A percentile compares a stretch with the other conserved stretches of the same genome.
Conservation (phyloP, 2,329 filamentous ascomycete species). For the Thielaviopsis populi region DNA sequence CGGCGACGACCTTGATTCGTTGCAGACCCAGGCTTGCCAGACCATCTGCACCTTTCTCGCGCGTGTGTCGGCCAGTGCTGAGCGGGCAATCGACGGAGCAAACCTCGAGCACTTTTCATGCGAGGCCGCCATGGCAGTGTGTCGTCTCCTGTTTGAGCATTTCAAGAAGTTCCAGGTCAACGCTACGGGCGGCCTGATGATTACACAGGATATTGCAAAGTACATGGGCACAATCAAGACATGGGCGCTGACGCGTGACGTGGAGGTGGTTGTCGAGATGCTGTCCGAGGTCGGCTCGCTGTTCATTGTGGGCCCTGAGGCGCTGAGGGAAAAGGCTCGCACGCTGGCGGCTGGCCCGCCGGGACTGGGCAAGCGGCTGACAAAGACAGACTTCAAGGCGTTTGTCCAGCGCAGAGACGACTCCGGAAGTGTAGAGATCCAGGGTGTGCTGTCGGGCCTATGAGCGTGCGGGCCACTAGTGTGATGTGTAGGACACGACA, state of each 20-base stretch:
- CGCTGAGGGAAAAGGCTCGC: constrained; percentile 54
- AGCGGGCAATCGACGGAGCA: constrained; percentile 60
- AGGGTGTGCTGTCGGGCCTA: constrained; percentile 60
- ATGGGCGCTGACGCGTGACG: constrained; percentile 61
- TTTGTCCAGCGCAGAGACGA: constrained; percentile 82
- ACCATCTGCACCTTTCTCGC: constrained; percentile 67
- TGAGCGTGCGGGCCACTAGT: constrained; percentile 19
- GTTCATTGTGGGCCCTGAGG: constrained; percentile 82
- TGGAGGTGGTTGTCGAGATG: constrained; percentile 60
- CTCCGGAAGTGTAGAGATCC: constrained; percentile 62
- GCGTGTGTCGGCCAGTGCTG: constrained; percentile 46
- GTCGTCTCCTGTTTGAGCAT: constrained; percentile 71
- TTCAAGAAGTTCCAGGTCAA: constrained; percentile 91
- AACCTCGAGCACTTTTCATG: constrained; percentile 72
- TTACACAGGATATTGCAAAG: constrained; percentile 88
- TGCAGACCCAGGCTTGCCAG: constrained; percentile 77
- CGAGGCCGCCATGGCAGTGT: constrained; percentile 68
- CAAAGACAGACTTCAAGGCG: constrained; percentile 59
- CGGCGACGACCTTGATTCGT: constrained; percentile 52
- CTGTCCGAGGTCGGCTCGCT: constrained; percentile 86
- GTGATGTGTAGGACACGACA: neutral
- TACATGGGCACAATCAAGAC: constrained; percentile 75
- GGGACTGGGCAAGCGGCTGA: constrained; percentile 38
- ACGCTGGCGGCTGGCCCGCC: constrained; percentile 34
- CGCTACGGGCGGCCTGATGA: constrained; percentile 83